phyloP scores from a whole-genome alignment of 1,139 yeast species.

The Wickerhamomyces sp. region DNA sequence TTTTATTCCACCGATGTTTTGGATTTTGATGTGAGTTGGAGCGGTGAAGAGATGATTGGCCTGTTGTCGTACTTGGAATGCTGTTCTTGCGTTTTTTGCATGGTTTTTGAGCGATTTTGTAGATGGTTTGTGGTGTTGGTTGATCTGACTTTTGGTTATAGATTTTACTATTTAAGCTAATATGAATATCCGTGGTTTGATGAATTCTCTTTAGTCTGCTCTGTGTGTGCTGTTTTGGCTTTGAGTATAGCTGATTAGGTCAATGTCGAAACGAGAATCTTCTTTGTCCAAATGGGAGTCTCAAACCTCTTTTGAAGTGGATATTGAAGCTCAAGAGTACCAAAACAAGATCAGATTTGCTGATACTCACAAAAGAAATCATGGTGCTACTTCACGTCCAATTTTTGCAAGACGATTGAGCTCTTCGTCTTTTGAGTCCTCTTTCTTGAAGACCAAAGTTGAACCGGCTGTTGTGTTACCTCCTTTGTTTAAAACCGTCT shows the following conservation, averaged over 20 bases:
- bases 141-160: too few species aligned
- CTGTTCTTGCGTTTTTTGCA: too few species aligned
- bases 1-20: too few species aligned
- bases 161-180: background rate
- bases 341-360: background rate
- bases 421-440: conserved; percentile 9
- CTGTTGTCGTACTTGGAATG: background rate
- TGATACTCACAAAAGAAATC: background rate
- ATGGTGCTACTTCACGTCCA: background rate
- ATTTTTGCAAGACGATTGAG: conserved; percentile 1
- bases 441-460: conserved; percentile 19
- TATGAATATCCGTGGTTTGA: too few species aligned
- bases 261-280: too few species aligned
- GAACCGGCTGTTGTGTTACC: conserved; percentile 33
- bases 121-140: background rate
- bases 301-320: background rate
- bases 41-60: too few species aligned
- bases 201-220: too few species aligned
- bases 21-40: too few species aligned
- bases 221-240: background rate
- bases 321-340: conserved; percentile 1
- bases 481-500: conserved; percentile 34
- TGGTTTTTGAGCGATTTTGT: background rate
- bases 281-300: background rate
- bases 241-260: background rate